A percentile compares a stretch with the other conserved stretches of the same genome.
Evolutionary conservation across 192 early-diverging fungal species (phyloP).

Genomic region (Pecoramyces ruminantium): DNA sequence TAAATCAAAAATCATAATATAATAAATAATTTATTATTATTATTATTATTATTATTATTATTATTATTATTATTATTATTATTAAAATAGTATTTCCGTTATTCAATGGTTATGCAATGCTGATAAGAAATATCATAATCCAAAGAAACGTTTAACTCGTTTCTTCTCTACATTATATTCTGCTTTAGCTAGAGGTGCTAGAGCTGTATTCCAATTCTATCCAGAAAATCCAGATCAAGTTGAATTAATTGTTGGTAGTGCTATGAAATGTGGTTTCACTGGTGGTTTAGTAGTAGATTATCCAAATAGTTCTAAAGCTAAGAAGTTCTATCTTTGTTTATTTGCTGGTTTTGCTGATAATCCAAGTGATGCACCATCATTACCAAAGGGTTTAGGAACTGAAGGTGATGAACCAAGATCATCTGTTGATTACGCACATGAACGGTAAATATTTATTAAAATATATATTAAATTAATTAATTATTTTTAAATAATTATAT

Average conservation of each 20-base stretch:
- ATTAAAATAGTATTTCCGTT: conserved; percentile 65
- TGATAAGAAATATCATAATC: conserved; percentile 74
- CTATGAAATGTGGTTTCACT: conserved; percentile 85
- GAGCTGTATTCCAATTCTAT: conserved; percentile 98
- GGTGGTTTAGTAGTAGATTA: conserved; percentile 91
- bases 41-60: no score
- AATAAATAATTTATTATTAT: no score
- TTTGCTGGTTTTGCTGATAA: conserved; percentile 72
- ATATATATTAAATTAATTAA: conserved; percentile 5
- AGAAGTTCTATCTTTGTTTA: conserved; percentile 90
- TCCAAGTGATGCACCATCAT: conserved; percentile 21
- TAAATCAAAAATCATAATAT: no score
- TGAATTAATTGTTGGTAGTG: conserved; percentile 72
- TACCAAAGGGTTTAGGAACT: conserved; percentile 38
- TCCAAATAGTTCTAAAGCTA: conserved; percentile 89
- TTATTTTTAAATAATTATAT: no score
- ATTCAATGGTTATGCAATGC: conserved; percentile 99
- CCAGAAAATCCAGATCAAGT: conserved; percentile 90
- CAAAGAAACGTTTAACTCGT: conserved; percentile 58
- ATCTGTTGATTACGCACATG: neutral
- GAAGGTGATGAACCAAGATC: conserved; percentile 19
- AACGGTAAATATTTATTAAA: neutral
- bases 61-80: no score
- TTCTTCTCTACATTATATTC: conserved; percentile 91
- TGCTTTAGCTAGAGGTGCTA: conserved; percentile 65